Conservation (phyloP, 331 rosid genomes). For the Saraca asoca region DNA sequence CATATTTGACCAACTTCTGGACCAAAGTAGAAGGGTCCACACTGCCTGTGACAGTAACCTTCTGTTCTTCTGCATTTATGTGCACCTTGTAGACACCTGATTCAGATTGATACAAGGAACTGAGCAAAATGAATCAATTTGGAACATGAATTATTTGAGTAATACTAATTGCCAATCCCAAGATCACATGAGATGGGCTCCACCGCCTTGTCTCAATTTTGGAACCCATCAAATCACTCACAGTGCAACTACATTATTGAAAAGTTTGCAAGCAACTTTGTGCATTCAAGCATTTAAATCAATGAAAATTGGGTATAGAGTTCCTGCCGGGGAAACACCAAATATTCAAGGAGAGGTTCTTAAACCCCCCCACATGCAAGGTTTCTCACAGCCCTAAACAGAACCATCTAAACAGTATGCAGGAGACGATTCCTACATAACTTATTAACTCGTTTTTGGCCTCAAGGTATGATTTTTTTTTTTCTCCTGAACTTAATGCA, state of each 20-base stretch:
- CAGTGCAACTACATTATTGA: too few relatives aligned
- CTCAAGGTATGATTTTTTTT: background rate
- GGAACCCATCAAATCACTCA: too few relatives aligned
- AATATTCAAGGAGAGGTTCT: background rate
- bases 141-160: background rate
- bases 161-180: too few relatives aligned
- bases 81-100: slow-evolving; percentile 52
- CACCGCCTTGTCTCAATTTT: too few relatives aligned
- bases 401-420: background rate
- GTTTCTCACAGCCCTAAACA: background rate
- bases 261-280: background rate
- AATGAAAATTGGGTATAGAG: background rate
- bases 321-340: background rate
- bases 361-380: background rate
- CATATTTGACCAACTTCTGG: slow-evolving; percentile 47
- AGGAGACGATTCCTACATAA: background rate
- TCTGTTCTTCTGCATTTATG: slow-evolving; percentile 47
- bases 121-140: background rate
- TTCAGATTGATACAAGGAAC: slow-evolving; percentile 5
- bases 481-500: background rate
- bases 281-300: background rate
- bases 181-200: too few relatives aligned
- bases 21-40: slow-evolving; percentile 51
- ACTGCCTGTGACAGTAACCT: slow-evolving; percentile 45
- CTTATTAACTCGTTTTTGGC: background rate